A percentile compares a stretch with the other conserved stretches of the same genome.
Conservation (phyloP, 2,329 filamentous ascomycete species). For the Colletotrichum australisinense region DNA sequence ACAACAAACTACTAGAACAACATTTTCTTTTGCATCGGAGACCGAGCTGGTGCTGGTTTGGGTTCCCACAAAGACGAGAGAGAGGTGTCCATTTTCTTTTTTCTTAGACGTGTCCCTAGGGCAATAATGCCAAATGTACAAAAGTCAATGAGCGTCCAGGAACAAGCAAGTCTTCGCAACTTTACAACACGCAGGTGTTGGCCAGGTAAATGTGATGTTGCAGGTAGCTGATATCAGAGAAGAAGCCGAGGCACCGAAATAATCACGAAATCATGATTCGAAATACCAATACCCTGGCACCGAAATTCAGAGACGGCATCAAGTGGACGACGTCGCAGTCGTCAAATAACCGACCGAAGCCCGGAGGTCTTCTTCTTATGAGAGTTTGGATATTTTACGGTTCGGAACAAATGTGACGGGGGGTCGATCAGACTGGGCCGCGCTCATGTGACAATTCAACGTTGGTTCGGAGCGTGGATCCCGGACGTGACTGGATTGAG, state of each 20-base stretch:
- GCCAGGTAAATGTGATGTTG: slow-evolving; percentile 5
- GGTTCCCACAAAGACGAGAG: slow-evolving; percentile 19
- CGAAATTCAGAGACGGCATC: background rate
- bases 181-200: slow-evolving; percentile 10
- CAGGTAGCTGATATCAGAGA: background rate
- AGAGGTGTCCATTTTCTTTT: slow-evolving; percentile 28
- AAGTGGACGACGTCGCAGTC: background rate
- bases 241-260: background rate
- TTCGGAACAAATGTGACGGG: background rate
- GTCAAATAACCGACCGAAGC: background rate
- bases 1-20: slow-evolving; percentile 32
- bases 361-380: background rate
- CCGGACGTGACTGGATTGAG: background rate
- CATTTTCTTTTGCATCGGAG: slow-evolving; percentile 33
- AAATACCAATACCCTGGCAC: background rate
- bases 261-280: background rate
- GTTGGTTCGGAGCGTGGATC: background rate
- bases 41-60: slow-evolving; percentile 33
- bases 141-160: slow-evolving; percentile 37
- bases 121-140: slow-evolving; percentile 37
- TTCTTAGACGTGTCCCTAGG: slow-evolving; percentile 37
- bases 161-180: slow-evolving; percentile 37
- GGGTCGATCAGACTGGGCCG: slow-evolving; percentile 29
- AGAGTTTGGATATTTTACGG: background rate
- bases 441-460: background rate